Percentiles rank a stretch among this genome's conserved stretches.
Conservation (phyloP, 768 basidiomycete species). For the Mycena galericulata region DNA sequence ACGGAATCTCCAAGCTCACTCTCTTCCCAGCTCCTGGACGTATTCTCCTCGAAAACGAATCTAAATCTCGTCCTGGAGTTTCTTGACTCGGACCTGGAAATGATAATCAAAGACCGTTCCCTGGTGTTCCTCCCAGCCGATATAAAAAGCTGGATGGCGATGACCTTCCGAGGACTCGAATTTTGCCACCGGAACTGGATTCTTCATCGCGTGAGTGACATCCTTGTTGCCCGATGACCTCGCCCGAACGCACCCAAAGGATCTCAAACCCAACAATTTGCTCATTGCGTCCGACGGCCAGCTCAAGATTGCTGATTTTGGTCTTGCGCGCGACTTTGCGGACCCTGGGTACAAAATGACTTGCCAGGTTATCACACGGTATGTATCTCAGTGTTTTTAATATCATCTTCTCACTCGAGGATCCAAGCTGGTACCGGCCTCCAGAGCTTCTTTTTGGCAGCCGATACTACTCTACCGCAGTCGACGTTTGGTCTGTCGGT, state of each 20-base stretch:
- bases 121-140: constrained; percentile 95
- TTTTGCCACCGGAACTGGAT: constrained; percentile 97
- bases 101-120: constrained; percentile 93
- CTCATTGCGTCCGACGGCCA: constrained; percentile 91
- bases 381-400: constrained; percentile 37
- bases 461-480: constrained; percentile 90
- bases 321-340: constrained; percentile 95
- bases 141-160: constrained; percentile 99
- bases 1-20: constrained; percentile 1
- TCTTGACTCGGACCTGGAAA: constrained; percentile 95
- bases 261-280: constrained; percentile 98
- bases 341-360: constrained; percentile 98
- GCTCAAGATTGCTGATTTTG: constrained; percentile 98
- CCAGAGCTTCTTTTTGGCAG: constrained; percentile 95
- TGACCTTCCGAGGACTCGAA: constrained; percentile 98
- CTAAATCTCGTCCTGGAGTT: constrained; percentile 98
- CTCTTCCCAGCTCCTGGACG: constrained; percentile 83
- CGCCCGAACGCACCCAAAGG: constrained; percentile 59
- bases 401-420: constrained; percentile 10
- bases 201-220: constrained; percentile 81
- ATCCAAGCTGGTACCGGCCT: constrained; percentile 93
- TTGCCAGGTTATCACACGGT: constrained; percentile 97
- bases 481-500: constrained; percentile 98
- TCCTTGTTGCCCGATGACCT: not conserved
- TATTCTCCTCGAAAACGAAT: constrained; percentile 96